phyloP scores from a whole-genome alignment of 805 yeast genomes.

The Ogataea pini region DNA sequence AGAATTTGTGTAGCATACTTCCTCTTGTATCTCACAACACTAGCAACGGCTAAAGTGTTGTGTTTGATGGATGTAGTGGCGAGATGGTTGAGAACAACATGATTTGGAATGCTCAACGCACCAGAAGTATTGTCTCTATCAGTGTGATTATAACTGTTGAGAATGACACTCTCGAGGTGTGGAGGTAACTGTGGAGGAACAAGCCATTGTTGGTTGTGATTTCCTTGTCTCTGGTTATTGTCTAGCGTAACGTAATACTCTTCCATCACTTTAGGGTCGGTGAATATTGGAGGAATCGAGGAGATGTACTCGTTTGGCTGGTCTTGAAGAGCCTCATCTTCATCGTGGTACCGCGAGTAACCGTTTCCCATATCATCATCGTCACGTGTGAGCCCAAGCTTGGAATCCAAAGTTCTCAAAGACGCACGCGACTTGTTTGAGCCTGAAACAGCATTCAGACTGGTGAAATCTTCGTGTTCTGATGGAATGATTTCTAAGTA shows the following conservation, averaged over 20 bases:
- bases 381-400: conserved; percentile 61
- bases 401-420: conserved; percentile 53
- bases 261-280: conserved; percentile 86
- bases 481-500: conserved; percentile 68
- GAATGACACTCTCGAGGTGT: conserved; percentile 89
- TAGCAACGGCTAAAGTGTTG: conserved; percentile 90
- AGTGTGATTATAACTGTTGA: conserved; percentile 65
- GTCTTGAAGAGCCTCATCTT: conserved; percentile 39
- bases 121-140: conserved; percentile 82
- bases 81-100: conserved; percentile 88
- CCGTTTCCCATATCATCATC: conserved; percentile 86
- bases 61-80: conserved; percentile 96
- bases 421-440: conserved; percentile 30
- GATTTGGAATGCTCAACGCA: conserved; percentile 91
- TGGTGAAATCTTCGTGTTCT: conserved; percentile 29
- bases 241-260: conserved; percentile 79
- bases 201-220: conserved; percentile 56
- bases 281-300: conserved; percentile 79
- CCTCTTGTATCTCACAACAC: conserved; percentile 82
- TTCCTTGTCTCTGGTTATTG: conserved; percentile 53
- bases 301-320: conserved; percentile 50
- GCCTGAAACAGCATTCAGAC: conserved; percentile 17
- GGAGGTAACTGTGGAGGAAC: conserved; percentile 98
- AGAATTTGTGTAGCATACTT: conserved; percentile 90
- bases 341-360: conserved; percentile 73